phyloP scores from a whole-genome alignment of 139 green algal genomes.

The Micromonas commoda region DNA sequence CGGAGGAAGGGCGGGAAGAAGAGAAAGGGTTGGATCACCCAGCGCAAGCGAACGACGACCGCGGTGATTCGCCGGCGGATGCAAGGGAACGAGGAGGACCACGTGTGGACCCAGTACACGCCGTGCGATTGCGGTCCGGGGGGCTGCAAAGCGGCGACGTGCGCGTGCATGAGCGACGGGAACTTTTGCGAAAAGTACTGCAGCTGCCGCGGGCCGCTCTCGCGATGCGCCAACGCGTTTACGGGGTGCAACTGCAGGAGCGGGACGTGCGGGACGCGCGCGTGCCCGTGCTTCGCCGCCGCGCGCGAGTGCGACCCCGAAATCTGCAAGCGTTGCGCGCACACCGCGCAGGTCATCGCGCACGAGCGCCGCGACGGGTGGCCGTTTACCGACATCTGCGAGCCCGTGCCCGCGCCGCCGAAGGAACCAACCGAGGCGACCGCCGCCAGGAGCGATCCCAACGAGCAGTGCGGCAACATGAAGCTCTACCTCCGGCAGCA shows the following conservation, averaged over 20 bases:
- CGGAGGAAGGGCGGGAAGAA: neutral
- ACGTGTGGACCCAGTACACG: constrained; percentile 27
- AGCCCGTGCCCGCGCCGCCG: neutral
- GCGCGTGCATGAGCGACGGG: constrained; percentile 29
- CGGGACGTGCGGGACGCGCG: neutral
- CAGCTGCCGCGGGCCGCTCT: constrained; percentile 15
- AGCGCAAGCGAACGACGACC: neutral
- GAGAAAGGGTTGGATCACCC: neutral
- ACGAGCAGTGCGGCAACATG: constrained; percentile 71
- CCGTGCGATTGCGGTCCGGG: constrained; percentile 39
- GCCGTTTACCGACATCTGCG: neutral
- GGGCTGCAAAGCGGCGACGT: constrained; percentile 27
- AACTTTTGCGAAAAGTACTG: constrained; percentile 46
- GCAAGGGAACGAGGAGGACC: neutral
- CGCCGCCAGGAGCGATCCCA: neutral
- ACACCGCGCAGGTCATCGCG: neutral
- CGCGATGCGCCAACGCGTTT: constrained; percentile 27
- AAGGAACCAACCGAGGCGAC: neutral
- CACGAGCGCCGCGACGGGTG: neutral
- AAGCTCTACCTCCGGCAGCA: constrained; percentile 58
- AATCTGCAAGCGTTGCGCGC: constrained; percentile 16
- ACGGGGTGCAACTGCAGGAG: constrained; percentile 20
- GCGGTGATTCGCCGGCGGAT: neutral
- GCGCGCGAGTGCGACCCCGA: constrained; percentile 31
- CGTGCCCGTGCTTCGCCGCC: constrained; percentile 29